Evolutionary conservation across 306 rosid genomes (phyloP), one percentile per base, ranked within the genome.

Genomic region (Prunus fruticosa): DNA sequence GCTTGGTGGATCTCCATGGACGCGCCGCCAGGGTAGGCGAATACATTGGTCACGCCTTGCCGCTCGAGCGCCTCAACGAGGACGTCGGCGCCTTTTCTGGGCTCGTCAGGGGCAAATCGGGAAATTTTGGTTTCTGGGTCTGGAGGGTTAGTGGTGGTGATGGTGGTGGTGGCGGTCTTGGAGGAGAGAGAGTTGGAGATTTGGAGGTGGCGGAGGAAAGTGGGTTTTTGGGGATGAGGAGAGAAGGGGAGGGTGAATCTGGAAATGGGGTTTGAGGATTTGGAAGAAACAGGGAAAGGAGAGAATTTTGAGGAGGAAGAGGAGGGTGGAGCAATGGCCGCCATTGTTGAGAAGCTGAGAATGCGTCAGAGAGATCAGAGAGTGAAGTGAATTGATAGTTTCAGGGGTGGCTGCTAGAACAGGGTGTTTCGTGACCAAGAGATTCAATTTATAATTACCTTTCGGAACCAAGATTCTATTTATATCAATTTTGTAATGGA

Each of bases 1-100:
- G 98, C 97, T 69, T 95, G 97, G 87, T 95, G 97, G 82, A 95
- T 95, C 84, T 95, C 97, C 97, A 95, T 4, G 6, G 98, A 92
- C 6, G 98, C 96, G 67, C 98, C 97, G 15, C 96, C 98, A 6
- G 97, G 98, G 82, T 95, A 92, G 27, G 98, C 97, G 78, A 95
- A 92, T 4, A 95, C 98, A 19, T 76, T 38, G 19, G 82, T 87
- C 9, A 95, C 97, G 3, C 96, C 97, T 58, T 89, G 79, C 7
- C 96, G 91, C 66, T 95, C 98, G 0, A 95, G 91, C 3, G 97
- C 97, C 75, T 95, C 97, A 0, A 95, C 93, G 38, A 95, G 97
- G 75, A 92, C 91, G 69, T 95, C 97, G 1, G 97, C 82, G 56
- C 98, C 98, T 53, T 95, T 95, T 2, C 95, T 70, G 0, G 93